Evolutionary conservation across 371 early-diverging fungal genomes (phyloP), one percentile per base, ranked within the genome.

Genomic region (Nematocida sp.): DNA sequence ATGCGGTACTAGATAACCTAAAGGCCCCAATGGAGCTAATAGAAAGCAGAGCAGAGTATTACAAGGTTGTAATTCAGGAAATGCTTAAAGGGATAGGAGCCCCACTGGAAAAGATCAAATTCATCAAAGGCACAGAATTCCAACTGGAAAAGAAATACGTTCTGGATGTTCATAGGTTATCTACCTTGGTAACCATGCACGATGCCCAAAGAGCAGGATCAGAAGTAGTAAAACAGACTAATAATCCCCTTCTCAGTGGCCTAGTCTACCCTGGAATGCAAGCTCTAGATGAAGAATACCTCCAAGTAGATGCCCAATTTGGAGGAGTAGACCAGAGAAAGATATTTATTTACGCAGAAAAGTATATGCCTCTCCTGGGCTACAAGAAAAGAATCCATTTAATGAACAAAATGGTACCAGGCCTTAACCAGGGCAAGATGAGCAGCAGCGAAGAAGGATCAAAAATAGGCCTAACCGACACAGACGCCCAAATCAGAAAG

Each of bases 341-440:
- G 88, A 99, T 99, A 80, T 99, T 99, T 81, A 89, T 90, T 1
- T 88, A 91, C 84, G 96, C 99, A 41, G 93, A 91, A 82, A 93
- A 94, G 83, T 91, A 91, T 86, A 79, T 99, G 78, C 96, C 96
- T 29, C 84, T 85, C 43, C 84, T 99, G 34, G 96, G 96, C 43
- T 99, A 94, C 86, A 88, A 90, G 83, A 96, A 96, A 86, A 89
- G 99, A 57, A 86, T 90, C 21, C 96, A 99, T 80, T 85, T 99
- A 78, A 99, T 99, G 99, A 99, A 96, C 85, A 86, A 88, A n/a
- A 99, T 99, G 96, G 91, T 99, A 0, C 93, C 94, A 34, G 97
- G 97, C 23, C 86, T 99, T 54, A 86, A 89, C 32, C 95, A 96
- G 1, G 85, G 88, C 65, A 97, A 98, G 84, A 99, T 99, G 99